Base-by-base conservation (phyloP, 73 alveolate genomes). In the Paramecium primaurelia region DNA sequence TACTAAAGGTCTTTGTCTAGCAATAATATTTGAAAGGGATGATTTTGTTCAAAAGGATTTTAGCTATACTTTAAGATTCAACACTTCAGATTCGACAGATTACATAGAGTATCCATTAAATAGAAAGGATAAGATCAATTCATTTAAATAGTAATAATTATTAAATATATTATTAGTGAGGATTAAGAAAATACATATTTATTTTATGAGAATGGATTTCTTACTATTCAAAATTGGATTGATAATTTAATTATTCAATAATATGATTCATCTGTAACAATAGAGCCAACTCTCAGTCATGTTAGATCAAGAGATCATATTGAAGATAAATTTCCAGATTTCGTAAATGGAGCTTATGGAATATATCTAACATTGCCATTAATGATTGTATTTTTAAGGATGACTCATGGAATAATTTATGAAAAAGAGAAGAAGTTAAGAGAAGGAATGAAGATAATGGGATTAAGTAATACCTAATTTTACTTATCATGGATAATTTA, bases 371-470 rank as follows among this genome's bases (percentile, higher is more conserved):
- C 96, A 86, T 88, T 96, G 59, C 96, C 99, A 1, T 94, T 93
- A 73, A 90, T 97, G 96, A 93, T 94, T 58, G 98, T 99, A 12
- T 86, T 95, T 40, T 94, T 95, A 85, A 92, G 96, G 36, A 85
- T 97, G 89, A 94, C 96, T 22, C 93, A 93, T 25, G 94, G 95
- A 58, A 71, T 97, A 38, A 97, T 97, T 22, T 96, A 95, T 42
- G 99, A 98, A 58, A 97, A 97, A 88, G 99, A 98, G 92, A 88
- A 97, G 2, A 97, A 97, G 93, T 92, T 96, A 22, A 95, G 98
- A 93, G 99, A 98, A 94, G 98, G 99, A 14, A 98, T 98, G 99
- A 96, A 97, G 93, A 97, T 98, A 94, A 98, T 98, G 99, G 99
- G 99, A 25, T 88, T 98, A 87, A 95, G 86, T 18, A 99, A 97